Evolutionary conservation across 805 yeast species (phyloP), one percentile per base, ranked within the genome.

Genomic region (Metschnikowia lochheadii): DNA sequence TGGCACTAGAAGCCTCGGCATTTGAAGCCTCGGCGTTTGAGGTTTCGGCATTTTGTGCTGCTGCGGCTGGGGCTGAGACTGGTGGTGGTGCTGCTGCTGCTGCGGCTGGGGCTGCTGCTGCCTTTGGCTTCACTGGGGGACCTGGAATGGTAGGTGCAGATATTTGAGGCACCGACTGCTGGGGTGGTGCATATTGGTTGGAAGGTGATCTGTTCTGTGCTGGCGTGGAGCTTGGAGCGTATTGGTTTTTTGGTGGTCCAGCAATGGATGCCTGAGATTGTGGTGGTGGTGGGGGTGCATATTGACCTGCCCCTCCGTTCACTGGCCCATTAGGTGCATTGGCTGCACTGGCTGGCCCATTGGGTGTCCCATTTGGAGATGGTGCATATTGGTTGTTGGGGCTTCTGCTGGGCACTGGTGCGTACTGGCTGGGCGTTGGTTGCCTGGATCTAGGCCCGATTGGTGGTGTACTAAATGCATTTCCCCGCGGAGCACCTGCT

Each of bases 141-240:
- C 55, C 46, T 18, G 52, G 36, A 3, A 37, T 31, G 33, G 41
- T 40, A 11, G 43, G 21, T 17, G n/a, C 45, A 11, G 37, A 23
- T 8, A 20, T 6, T 17, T 31, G 45, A 5, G 29, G 45, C 31
- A 11, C 41, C 7, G 18, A n/a, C 20, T 3, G 41, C 15, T 13
- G 23, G 5, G 41, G 4, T 23, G 31, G 41, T 8, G 18, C 32
- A 23, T 39, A 23, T 6, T 39, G 41, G 17, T 23, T 39, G 11
- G 31, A 8, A 5, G 18, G 15, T 8, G 40, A 17, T 26, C 5
- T 21, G 6, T 11, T 26, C 11, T 26, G 29, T 26, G 29, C 29
- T 26, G 34, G 11, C 11, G 33, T 11, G 5, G 31, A 31, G 29
- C 44, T 26, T 15, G 76, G 70, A 8, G 76, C 77, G 53, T 71